Base-by-base conservation (phyloP, 441 rosid genomes). In the Populus hybrid region DNA sequence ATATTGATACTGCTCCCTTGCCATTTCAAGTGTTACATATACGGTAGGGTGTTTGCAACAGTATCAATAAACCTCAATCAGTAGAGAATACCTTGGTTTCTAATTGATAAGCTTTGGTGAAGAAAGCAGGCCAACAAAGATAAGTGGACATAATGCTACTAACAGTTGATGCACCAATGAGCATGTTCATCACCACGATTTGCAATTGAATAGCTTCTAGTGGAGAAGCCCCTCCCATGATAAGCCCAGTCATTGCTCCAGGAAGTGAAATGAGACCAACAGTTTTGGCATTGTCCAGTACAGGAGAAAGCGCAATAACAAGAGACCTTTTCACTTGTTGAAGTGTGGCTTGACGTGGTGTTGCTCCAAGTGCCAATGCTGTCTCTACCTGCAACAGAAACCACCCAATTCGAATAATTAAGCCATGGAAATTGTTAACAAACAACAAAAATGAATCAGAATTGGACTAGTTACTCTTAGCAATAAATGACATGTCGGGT, bases 201-300 rank as follows among this genome's bases (percentile, higher is more conserved):
- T 95, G 99, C 7, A 95, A 86, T 73, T 93, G 99, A 71, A 95
- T 91, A 3, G 99, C 98, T 76, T 93, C 97, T 3, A 90, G 77
- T 1, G 98, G 98, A 3, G 98, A 92, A 7, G 98, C 93, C n/a
- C 99, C 99, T 2, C 98, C 98, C 99, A 93, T 91, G 75, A 95
- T 93, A 76, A 93, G 88, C 16, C 98, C 99, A 0, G 98, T 95
- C 99, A 95, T 95, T 0, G 99, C 98, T 0, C 99, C 99, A 0
- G 99, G 99, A 32, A 95, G 87, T 0, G 97, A 90, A 26, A 95
- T 92, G 64, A 95, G 85, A 16, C 98, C 98, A n/a, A 95, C 95
- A 0, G 98, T 93, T 82, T 95, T 95, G 5, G 97, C 96, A 80
- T 88, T 92, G 89, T 95, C 99, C 42, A 95, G 38, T 12, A 93